These are phyloP conservation scores for Phytophthora tubulina DNA, from an alignment of 352 stramenopile species.

Conservation along the genomic window DNA sequence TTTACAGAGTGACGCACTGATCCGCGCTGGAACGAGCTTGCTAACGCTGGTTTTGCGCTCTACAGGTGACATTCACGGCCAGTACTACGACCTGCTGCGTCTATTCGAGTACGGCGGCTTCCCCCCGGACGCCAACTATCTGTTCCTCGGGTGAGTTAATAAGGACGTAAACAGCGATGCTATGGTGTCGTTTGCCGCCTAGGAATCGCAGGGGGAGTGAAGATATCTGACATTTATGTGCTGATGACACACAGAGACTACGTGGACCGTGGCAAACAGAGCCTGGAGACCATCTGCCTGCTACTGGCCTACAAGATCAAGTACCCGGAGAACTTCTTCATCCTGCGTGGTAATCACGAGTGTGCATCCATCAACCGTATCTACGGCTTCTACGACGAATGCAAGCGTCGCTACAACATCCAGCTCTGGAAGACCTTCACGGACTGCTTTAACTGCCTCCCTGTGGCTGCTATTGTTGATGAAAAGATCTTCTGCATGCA, in stretches of 20 bases:
- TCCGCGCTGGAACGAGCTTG: background rate
- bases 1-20: background rate
- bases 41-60: slow-evolving; percentile 18
- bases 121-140: slow-evolving; percentile 78
- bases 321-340: slow-evolving; percentile 98
- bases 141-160: slow-evolving; percentile 61
- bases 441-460: slow-evolving; percentile 99
- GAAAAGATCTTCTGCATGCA: slow-evolving; percentile 99
- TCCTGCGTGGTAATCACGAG: slow-evolving; percentile 99
- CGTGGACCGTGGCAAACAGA: slow-evolving; percentile 95
- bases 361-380: slow-evolving; percentile 99
- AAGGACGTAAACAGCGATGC: background rate
- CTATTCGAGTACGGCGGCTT: slow-evolving; percentile 96
- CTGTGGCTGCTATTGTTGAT: slow-evolving; percentile 95
- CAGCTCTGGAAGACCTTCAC: slow-evolving; percentile 97
- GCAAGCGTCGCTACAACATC: slow-evolving; percentile 94
- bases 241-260: slow-evolving; percentile 84
- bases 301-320: slow-evolving; percentile 99
- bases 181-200: background rate
- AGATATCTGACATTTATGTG: slow-evolving; percentile 74
- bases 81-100: slow-evolving; percentile 99
- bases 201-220: slow-evolving; percentile 39
- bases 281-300: slow-evolving; percentile 98
- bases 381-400: slow-evolving; percentile 99
- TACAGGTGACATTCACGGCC: slow-evolving; percentile 96